Percentiles rank a stretch among this genome's conserved stretches.
Evolutionary conservation across 495 filamentous ascomycete genomes (phyloP).

Genomic region (Arthonia radiata): DNA sequence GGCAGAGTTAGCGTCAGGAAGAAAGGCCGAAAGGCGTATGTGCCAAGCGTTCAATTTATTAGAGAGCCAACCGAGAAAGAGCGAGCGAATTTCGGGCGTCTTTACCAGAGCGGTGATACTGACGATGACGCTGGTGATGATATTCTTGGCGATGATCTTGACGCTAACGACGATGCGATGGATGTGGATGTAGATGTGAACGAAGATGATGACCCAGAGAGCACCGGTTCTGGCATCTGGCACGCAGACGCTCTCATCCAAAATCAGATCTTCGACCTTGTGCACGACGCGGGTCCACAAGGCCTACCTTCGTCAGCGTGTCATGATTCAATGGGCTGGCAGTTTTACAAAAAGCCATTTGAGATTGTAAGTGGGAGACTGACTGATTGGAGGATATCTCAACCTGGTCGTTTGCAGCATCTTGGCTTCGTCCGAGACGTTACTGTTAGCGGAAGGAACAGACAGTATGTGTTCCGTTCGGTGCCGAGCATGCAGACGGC

Average conservation of each 20-base stretch:
- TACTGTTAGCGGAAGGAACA: conserved; percentile 20
- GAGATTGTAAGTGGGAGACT: conserved; percentile 15
- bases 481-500: conserved; percentile 1
- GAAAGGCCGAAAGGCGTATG: conserved; percentile 13
- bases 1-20: conserved; percentile 32
- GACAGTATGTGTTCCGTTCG: conserved; percentile 4
- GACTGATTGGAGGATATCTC: conserved; percentile 4
- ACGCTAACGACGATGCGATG: conserved; percentile 13
- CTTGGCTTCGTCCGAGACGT: conserved; percentile 28
- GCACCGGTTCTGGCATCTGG: conserved; percentile 15
- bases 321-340: too few species aligned
- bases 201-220: conserved; percentile 1
- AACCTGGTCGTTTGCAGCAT: conserved; percentile 21
- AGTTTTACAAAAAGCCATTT: too few species aligned
- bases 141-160: conserved; percentile 14
- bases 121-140: conserved; percentile 5
- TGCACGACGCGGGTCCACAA: conserved; percentile 22
- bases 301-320: conserved; percentile 32
- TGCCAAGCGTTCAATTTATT: conserved; percentile 44
- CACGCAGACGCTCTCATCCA: conserved; percentile 22
- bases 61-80: conserved; percentile 47
- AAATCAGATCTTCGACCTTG: conserved; percentile 28
- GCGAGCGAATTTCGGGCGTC: conserved; percentile 20
- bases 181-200: conserved; percentile 7
- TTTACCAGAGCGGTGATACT: not conserved